Percentiles rank a stretch among this genome's conserved stretches.
Conservation (phyloP, 2,329 filamentous ascomycete species). For the Verticillium isaacii region DNA sequence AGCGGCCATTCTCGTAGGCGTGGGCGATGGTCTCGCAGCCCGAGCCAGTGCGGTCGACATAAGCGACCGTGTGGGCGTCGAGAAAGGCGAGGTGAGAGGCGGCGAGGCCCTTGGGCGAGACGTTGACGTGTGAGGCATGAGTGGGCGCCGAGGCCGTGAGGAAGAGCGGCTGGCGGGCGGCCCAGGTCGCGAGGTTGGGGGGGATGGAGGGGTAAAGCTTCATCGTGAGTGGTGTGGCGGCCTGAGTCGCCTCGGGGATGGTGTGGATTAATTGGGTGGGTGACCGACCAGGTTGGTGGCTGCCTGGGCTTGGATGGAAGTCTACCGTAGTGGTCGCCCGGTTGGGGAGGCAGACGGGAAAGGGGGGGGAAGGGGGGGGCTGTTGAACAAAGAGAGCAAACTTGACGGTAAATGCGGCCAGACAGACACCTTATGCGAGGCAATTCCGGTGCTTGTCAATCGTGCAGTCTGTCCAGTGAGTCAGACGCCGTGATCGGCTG, state of each 20-base stretch:
- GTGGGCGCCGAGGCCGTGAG: slow-evolving; percentile 70
- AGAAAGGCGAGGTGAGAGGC: slow-evolving; percentile 59
- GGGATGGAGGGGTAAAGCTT: slow-evolving; percentile 54
- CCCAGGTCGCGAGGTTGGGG: slow-evolving; percentile 56
- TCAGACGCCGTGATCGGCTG: background rate
- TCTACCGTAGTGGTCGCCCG: background rate
- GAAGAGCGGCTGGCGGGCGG: slow-evolving; percentile 65
- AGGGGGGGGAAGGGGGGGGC: background rate
- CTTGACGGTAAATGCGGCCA: background rate
- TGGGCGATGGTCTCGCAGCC: slow-evolving; percentile 74
- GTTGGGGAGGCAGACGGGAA: background rate
- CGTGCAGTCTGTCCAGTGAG: slow-evolving; percentile 17
- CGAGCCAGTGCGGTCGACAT: slow-evolving; percentile 70
- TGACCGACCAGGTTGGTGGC: slow-evolving; percentile 18
- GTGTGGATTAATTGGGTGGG: slow-evolving; percentile 18
- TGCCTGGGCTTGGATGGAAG: background rate
- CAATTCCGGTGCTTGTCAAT: background rate
- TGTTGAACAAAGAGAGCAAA: background rate
- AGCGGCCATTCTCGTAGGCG: slow-evolving; percentile 69
- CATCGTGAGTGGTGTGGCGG: slow-evolving; percentile 35
- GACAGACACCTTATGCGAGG: background rate
- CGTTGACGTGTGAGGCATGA: slow-evolving; percentile 65
- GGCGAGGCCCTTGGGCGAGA: slow-evolving; percentile 69
- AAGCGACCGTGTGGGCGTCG: slow-evolving; percentile 54
- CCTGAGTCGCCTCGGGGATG: slow-evolving; percentile 7